These are phyloP conservation scores for Teratosphaeria zuluensis DNA, from an alignment of 2,329 filamentous ascomycete genomes.

Conservation along the genomic window DNA sequence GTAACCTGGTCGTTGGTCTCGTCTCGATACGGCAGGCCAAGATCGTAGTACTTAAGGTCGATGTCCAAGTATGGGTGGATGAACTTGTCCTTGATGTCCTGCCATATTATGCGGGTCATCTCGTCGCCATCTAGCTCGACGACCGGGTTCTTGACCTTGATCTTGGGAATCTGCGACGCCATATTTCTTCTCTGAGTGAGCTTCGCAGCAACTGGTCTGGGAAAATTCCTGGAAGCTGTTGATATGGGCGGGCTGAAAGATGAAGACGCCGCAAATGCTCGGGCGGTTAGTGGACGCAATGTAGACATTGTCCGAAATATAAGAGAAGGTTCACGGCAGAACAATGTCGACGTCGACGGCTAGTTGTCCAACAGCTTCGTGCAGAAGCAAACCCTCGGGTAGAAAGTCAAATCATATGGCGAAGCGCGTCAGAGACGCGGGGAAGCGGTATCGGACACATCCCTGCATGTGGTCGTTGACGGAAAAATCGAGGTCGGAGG, in stretches of 20 bases:
- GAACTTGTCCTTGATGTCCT: conserved; percentile 98
- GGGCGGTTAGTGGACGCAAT: neutral
- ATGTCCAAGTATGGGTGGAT: conserved; percentile 93
- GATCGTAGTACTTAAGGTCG: conserved; percentile 63
- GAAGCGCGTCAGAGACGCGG: neutral
- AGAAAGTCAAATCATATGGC: neutral
- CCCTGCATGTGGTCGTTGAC: neutral
- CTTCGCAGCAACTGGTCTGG: conserved; percentile 23
- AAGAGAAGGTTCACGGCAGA: neutral
- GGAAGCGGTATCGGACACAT: neutral
- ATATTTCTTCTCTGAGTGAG: conserved; percentile 28
- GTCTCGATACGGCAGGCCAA: conserved; percentile 86
- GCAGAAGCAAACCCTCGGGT: neutral
- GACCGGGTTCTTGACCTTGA: conserved; percentile 98
- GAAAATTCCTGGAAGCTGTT: neutral
- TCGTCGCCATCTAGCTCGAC: conserved; percentile 90
- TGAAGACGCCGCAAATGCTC: neutral
- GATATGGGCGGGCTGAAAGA: neutral
- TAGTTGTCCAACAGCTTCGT: neutral
- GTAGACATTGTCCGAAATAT: neutral
- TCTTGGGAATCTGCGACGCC: conserved; percentile 56
- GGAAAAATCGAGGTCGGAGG: neutral
- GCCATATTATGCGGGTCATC: conserved; percentile 99
- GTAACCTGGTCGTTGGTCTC: conserved; percentile 96
- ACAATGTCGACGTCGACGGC: neutral